These are phyloP conservation scores for Botryotinia narcissicola DNA, from an alignment of 2,329 filamentous ascomycete species.

Conservation along the genomic window DNA sequence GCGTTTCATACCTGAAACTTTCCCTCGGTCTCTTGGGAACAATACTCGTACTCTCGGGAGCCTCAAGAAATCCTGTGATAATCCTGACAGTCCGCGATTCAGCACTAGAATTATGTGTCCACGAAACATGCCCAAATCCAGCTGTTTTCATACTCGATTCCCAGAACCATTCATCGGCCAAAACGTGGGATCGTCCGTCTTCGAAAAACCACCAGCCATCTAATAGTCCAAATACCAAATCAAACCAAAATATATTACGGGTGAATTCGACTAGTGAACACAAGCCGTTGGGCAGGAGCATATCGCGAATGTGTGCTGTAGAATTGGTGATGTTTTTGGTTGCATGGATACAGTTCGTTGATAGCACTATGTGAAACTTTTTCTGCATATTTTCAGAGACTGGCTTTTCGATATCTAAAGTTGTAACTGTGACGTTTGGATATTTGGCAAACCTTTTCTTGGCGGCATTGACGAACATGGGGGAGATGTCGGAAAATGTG, in stretches of 20 bases:
- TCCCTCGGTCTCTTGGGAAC: neutral
- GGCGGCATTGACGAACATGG: constrained; percentile 30
- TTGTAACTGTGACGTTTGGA: constrained; percentile 27
- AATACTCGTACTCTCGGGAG: neutral
- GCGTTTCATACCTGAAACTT: neutral
- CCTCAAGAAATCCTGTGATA: neutral
- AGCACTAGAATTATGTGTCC: neutral
- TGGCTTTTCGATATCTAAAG: constrained; percentile 28
- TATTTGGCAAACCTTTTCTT: constrained; percentile 28
- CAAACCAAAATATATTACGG: constrained; percentile 27
- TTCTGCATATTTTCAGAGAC: constrained; percentile 19
- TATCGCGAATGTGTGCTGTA: constrained; percentile 20
- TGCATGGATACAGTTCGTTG: constrained; percentile 33
- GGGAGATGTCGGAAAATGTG: constrained; percentile 44
- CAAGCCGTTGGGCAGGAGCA: constrained; percentile 27
- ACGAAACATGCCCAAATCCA: neutral
- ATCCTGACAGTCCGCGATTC: neutral
- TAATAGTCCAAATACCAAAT: constrained; percentile 34
- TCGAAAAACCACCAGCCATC: constrained; percentile 36
- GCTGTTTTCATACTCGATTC: constrained; percentile 14
- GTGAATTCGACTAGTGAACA: constrained; percentile 32
- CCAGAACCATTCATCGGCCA: constrained; percentile 26
- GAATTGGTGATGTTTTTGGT: constrained; percentile 25
- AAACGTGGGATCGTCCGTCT: constrained; percentile 7
- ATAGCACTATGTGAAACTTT: constrained; percentile 28